These are phyloP conservation scores for Russula ochroleuca DNA, from an alignment of 768 basidiomycete species.

Conservation along the genomic window DNA sequence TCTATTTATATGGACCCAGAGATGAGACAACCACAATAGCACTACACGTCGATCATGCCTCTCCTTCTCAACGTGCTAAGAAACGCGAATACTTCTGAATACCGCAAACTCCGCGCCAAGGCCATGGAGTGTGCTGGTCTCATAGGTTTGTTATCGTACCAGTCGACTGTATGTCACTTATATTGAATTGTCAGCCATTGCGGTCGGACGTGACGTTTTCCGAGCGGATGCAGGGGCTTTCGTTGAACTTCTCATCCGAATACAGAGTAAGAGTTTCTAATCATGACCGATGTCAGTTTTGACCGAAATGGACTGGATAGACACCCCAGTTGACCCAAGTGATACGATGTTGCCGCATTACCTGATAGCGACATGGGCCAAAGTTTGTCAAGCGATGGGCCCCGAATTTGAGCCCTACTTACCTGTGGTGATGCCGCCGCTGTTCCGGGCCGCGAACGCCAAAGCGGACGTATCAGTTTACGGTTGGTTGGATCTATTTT, in stretches of 20 bases:
- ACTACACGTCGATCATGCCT: slow-evolving; percentile 78
- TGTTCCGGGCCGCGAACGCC: slow-evolving; percentile 70
- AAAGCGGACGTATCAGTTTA: slow-evolving; percentile 76
- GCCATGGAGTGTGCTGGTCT: slow-evolving; percentile 91
- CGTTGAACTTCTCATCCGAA: slow-evolving; percentile 65
- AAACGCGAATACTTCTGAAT: slow-evolving; percentile 63
- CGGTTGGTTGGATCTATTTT: slow-evolving; percentile 40
- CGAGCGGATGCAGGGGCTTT: slow-evolving; percentile 67
- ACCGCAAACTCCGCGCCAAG: slow-evolving; percentile 67
- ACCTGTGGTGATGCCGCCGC: slow-evolving; percentile 74
- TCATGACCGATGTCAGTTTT: not conserved
- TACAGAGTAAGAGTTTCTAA: slow-evolving; percentile 56
- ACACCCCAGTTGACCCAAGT: slow-evolving; percentile 60
- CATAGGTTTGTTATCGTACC: slow-evolving; percentile 51
- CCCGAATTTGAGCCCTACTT: slow-evolving; percentile 85
- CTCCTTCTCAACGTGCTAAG: slow-evolving; percentile 69
- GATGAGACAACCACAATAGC: slow-evolving; percentile 38
- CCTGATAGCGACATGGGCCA: slow-evolving; percentile 84
- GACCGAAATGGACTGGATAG: slow-evolving; percentile 35
- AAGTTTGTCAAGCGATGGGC: slow-evolving; percentile 80
- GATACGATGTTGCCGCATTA: slow-evolving; percentile 73
- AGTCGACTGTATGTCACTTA: not conserved
- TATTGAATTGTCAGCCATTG: slow-evolving; percentile 53
- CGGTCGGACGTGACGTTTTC: slow-evolving; percentile 79
- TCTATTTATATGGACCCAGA: not conserved